These are phyloP conservation scores for Trichoderma gamsii DNA, from an alignment of 495 filamentous ascomycete species.

Conservation along the genomic window DNA sequence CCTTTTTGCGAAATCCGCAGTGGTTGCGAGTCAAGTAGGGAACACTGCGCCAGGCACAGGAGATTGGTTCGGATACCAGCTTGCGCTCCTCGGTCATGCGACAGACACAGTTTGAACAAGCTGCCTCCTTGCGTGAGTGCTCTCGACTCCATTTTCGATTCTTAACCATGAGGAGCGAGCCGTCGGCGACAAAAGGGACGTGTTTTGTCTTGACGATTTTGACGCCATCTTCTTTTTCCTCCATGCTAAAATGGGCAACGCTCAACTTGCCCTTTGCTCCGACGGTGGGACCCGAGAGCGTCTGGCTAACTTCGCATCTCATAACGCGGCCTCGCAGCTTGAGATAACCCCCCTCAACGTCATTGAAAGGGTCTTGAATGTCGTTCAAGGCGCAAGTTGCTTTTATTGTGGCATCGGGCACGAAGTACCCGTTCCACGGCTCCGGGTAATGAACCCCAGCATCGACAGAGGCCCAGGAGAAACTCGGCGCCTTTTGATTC, in stretches of 20 bases:
- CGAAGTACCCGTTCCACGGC: not conserved
- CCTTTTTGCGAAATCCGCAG: too few species aligned
- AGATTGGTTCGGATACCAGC: too few species aligned
- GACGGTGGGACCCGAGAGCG: not conserved
- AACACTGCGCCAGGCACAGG: too few species aligned
- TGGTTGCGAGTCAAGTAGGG: too few species aligned
- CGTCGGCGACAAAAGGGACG: not conserved
- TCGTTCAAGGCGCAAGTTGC: not conserved
- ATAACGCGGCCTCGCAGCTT: not conserved
- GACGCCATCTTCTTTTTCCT: not conserved
- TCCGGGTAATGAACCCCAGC: not conserved
- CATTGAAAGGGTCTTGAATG: not conserved
- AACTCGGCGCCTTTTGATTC: not conserved
- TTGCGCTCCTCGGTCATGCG: not conserved
- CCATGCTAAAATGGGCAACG: not conserved
- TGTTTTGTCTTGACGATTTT: not conserved
- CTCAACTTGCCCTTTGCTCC: not conserved
- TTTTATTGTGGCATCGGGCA: not conserved
- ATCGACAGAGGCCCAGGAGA: slow-evolving; percentile 4
- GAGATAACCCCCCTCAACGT: not conserved
- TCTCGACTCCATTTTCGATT: not conserved
- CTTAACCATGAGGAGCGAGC: not conserved
- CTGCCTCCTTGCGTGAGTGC: not conserved
- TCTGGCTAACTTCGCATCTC: not conserved
- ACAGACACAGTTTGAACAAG: not conserved